Evolutionary conservation across 495 filamentous ascomycete species (phyloP).

Genomic region (Xylaria venustula): DNA sequence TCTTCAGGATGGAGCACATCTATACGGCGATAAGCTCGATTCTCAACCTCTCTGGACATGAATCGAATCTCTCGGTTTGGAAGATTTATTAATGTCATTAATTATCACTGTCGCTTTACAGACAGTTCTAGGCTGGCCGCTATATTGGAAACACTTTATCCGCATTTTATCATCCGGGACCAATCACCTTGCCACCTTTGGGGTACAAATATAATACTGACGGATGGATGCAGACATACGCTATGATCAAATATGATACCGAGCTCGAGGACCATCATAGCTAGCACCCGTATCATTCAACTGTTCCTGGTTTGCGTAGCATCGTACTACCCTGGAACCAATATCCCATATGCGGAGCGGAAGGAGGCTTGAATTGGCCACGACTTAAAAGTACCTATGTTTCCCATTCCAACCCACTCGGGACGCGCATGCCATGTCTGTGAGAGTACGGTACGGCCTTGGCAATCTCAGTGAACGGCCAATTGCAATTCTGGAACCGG

Average conservation of each 20-base stretch:
- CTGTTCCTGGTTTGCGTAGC: too few species aligned
- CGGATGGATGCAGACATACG: too few species aligned
- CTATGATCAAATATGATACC: too few species aligned
- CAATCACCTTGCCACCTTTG: background rate
- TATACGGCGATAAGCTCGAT: too few species aligned
- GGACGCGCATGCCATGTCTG: background rate
- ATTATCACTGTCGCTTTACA: background rate
- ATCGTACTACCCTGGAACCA: background rate
- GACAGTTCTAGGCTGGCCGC: background rate
- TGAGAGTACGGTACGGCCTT: too few species aligned
- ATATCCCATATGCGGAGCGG: background rate
- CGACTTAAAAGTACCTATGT: background rate
- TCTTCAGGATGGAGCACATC: too few species aligned
- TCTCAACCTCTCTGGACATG: too few species aligned
- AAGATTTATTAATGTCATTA: background rate
- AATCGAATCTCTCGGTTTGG: too few species aligned
- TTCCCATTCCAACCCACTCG: background rate
- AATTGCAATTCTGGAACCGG: too few species aligned
- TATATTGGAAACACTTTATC: conserved; percentile 5
- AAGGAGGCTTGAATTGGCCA: background rate
- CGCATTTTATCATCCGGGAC: background rate
- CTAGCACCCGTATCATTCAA: too few species aligned
- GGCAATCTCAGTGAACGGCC: too few species aligned
- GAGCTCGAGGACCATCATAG: too few species aligned
- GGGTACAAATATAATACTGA: background rate